These are phyloP conservation scores for Globisporangium alternatum DNA, from an alignment of 352 stramenopile species.

Conservation along the genomic window DNA sequence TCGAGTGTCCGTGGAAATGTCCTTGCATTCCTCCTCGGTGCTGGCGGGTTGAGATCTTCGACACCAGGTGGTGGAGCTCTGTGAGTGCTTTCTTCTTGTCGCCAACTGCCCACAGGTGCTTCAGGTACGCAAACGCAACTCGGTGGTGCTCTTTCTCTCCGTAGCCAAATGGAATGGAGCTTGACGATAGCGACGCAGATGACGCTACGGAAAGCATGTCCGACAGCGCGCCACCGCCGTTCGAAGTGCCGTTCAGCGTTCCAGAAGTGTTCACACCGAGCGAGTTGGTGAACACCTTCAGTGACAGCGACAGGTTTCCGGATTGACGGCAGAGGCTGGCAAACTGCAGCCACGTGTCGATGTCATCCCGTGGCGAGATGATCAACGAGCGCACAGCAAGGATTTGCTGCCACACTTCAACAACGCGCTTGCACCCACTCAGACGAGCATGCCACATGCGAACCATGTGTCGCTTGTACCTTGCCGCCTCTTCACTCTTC, in stretches of 20 bases:
- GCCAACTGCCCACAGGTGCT: slow-evolving; percentile 92
- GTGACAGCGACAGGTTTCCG: slow-evolving; percentile 78
- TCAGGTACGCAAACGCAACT: slow-evolving; percentile 93
- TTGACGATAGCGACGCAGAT: slow-evolving; percentile 50
- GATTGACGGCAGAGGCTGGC: slow-evolving; percentile 90
- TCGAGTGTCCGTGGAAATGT: slow-evolving; percentile 12
- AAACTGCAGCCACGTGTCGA: slow-evolving; percentile 92
- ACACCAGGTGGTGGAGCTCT: slow-evolving; percentile 82
- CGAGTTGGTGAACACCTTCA: slow-evolving; percentile 85
- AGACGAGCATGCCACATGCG: slow-evolving; percentile 84
- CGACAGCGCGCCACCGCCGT: slow-evolving; percentile 20
- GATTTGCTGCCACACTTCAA: slow-evolving; percentile 92
- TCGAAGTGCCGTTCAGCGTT: slow-evolving; percentile 16
- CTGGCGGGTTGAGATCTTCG: slow-evolving; percentile 65
- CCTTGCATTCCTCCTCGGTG: slow-evolving; percentile 28
- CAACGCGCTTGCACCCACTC: slow-evolving; percentile 89
- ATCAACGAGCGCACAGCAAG: slow-evolving; percentile 92
- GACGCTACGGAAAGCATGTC: slow-evolving; percentile 52
- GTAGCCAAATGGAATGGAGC: slow-evolving; percentile 49
- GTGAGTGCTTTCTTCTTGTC: slow-evolving; percentile 87
- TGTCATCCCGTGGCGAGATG: slow-evolving; percentile 81
- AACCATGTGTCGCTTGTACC: slow-evolving; percentile 81
- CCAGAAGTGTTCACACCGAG: slow-evolving; percentile 52
- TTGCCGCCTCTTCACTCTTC: slow-evolving; percentile 70
- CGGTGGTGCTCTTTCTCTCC: slow-evolving; percentile 90